Evolutionary conservation across 2,329 filamentous ascomycete species (phyloP).

Genomic region (Lecanicillium sp.): DNA sequence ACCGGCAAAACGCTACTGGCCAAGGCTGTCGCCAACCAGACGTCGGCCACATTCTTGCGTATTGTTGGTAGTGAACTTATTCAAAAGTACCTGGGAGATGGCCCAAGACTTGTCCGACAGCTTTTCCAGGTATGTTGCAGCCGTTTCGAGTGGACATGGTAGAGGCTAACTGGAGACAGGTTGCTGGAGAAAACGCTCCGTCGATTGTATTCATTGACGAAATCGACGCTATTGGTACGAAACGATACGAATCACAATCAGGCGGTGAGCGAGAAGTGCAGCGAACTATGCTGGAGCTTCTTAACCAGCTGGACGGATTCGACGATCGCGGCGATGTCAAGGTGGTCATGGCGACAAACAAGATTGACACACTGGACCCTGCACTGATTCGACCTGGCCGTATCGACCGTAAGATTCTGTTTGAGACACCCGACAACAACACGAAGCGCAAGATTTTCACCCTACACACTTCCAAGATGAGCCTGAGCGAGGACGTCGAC

Average conservation of each 20-base stretch:
- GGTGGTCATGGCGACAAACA: slow-evolving; percentile 99
- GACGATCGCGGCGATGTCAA: slow-evolving; percentile 98
- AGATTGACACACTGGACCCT: slow-evolving; percentile 95
- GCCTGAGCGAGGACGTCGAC: slow-evolving; percentile 89
- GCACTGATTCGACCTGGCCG: slow-evolving; percentile 93
- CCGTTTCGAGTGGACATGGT: neutral
- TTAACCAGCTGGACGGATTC: slow-evolving; percentile 98
- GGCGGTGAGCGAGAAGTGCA: slow-evolving; percentile 96
- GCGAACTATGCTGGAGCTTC: slow-evolving; percentile 94
- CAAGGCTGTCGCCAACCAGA: slow-evolving; percentile 97
- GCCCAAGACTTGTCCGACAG: slow-evolving; percentile 87
- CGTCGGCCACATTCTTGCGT: slow-evolving; percentile 94
- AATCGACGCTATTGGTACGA: slow-evolving; percentile 97
- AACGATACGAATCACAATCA: slow-evolving; percentile 95
- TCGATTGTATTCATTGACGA: slow-evolving; percentile 99
- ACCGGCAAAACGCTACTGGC: slow-evolving; percentile 94
- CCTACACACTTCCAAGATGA: slow-evolving; percentile 98
- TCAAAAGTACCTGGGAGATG: slow-evolving; percentile 97
- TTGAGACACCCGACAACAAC: slow-evolving; percentile 66
- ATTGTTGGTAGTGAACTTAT: slow-evolving; percentile 97
- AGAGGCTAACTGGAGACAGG: slow-evolving; percentile 34
- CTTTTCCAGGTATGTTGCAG: slow-evolving; percentile 64
- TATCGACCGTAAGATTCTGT: slow-evolving; percentile 94
- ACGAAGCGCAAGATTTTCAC: slow-evolving; percentile 98
- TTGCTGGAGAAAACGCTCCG: slow-evolving; percentile 90